Evolutionary conservation across 2,329 filamentous ascomycete species (phyloP).

Genomic region (Penicillium sp.): DNA sequence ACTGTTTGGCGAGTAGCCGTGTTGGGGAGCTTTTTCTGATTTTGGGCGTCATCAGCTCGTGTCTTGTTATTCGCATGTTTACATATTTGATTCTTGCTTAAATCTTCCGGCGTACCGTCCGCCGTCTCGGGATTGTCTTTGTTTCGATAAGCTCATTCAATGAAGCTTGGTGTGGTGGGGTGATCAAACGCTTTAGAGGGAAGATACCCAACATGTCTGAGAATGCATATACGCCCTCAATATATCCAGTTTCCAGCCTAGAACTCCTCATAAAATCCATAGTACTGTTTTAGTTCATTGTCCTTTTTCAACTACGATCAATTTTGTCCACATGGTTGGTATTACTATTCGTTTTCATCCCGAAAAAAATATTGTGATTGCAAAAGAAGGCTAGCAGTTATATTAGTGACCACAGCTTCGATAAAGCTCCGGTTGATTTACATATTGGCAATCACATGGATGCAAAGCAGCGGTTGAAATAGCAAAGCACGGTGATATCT

Average conservation of each 20-base stretch:
- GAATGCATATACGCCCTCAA: constrained; percentile 19
- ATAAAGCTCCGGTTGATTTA: neutral
- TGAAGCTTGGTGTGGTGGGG: constrained; percentile 4
- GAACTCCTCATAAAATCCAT: neutral
- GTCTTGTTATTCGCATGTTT: constrained; percentile 2
- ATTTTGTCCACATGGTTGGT: neutral
- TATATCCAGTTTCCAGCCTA: constrained; percentile 4
- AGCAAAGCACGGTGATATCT: constrained; percentile 6
- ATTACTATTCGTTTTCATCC: neutral
- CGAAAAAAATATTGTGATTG: neutral
- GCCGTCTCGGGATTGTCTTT: constrained; percentile 4
- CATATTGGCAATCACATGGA: neutral
- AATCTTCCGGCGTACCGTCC: constrained; percentile 2
- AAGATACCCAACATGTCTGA: constrained; percentile 24
- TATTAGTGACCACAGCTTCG: neutral
- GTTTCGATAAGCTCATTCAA: neutral
- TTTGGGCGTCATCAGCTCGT: constrained; percentile 6
- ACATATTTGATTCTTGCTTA: constrained; percentile 1
- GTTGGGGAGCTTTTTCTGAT: neutral
- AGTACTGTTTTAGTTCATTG: neutral
- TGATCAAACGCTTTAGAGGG: constrained; percentile 18
- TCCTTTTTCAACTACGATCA: neutral
- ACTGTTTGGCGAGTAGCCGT: constrained; percentile 59
- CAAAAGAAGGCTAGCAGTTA: neutral
- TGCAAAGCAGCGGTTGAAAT: neutral